Evolutionary conservation across 2,329 filamentous ascomycete species (phyloP).

Genomic region (Exophiala bonariae): DNA sequence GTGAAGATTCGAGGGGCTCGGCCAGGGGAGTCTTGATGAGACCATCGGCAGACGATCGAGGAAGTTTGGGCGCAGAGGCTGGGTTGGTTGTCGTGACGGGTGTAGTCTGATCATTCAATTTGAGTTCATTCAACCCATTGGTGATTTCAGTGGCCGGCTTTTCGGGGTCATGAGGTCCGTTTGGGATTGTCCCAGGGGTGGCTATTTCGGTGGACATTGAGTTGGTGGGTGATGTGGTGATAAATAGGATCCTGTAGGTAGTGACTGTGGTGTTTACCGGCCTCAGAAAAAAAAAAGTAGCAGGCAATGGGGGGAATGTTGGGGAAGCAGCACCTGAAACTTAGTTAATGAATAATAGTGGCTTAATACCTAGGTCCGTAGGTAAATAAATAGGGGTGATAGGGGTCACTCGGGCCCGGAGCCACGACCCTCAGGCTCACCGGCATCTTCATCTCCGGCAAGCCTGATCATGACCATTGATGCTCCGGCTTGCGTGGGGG

Average conservation of each 20-base stretch:
- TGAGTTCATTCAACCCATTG: constrained; percentile 11
- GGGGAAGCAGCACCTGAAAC: no score
- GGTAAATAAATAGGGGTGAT: no score
- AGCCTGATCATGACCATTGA: no score
- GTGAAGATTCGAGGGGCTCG: constrained; percentile 58
- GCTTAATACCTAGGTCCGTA: no score
- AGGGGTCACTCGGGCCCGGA: no score
- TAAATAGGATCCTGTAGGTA: neutral
- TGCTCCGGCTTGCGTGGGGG: no score
- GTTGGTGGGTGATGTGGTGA: neutral
- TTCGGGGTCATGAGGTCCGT: constrained; percentile 18
- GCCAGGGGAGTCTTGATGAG: constrained; percentile 58
- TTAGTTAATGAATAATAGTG: no score
- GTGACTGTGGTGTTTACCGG: neutral
- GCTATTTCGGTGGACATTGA: constrained; percentile 16
- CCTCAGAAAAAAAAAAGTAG: no score
- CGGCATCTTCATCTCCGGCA: no score
- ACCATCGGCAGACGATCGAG: constrained; percentile 39
- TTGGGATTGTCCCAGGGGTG: constrained; percentile 1
- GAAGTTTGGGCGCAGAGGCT: constrained; percentile 28
- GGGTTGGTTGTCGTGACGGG: neutral
- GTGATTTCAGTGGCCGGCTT: constrained; percentile 18
- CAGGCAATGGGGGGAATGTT: no score
- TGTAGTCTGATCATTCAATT: constrained; percentile 11
- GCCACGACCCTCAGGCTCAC: no score